Base-by-base conservation (phyloP, 352 stramenopile genomes). In the Globisporangium abappressorium region DNA sequence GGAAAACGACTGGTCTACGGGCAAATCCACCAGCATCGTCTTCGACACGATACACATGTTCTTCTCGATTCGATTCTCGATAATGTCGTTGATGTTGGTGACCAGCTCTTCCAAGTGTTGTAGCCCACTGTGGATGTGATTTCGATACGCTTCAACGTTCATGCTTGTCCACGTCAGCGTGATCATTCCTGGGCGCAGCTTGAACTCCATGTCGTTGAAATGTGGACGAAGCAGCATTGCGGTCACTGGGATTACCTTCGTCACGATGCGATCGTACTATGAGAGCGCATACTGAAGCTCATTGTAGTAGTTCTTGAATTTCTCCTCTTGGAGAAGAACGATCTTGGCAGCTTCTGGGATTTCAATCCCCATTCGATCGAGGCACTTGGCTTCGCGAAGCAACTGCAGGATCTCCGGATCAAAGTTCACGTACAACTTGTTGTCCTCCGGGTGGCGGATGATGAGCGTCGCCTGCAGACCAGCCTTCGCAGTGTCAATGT, bases 141-240 rank as follows among this genome's bases (percentile, higher is more conserved):
- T 92, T 30, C 98, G 98, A 70, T 99, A 99, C 8, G 95, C 92
- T 71, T 99, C 97, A 64, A 99, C 99, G 75, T 99, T 99, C 97
- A 99, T 98, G 59, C 96, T 99, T 15, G 97, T 99, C 97, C 97
- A 99, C 5, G 97, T 99, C 5, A 99, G 80, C n/a, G 96, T 99
- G 71, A 98, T 98, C 97, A 99, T 99, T 20, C 97, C 97, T 3
- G 97, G 97, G 4, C 97, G 93, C 11, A 99, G 73, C 73, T 99
- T 99, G 82, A 98, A 99, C 77, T 99, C 97, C 94, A 99, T 98
- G 77, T 99, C 97, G 67, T 98, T 98, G 66, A 99, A 99, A 68
- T 99, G 97, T 5, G 97, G 96, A n/a, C 91, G 89, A 30, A 98
- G 70, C 1, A 98, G 79, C 84, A 98, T 96, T 2, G 97, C 94